Evolutionary conservation across 805 yeast species (phyloP), one percentile per base, ranked within the genome.

Genomic region (Saccharomycopsis synnaedendra): DNA sequence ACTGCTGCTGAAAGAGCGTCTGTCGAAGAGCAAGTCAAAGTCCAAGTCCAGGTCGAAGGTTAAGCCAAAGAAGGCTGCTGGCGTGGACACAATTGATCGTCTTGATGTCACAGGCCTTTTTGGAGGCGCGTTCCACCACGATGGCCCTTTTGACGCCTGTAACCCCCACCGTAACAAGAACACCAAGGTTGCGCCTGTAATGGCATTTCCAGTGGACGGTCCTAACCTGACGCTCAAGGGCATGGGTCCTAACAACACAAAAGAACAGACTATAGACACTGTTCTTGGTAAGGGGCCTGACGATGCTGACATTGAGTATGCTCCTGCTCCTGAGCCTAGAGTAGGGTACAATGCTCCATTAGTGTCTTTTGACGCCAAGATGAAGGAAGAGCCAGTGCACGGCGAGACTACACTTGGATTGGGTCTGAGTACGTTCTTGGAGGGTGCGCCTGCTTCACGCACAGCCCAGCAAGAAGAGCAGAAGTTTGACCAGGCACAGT

Each of bases 61-160:
- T 5, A 29, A 9, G 9, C 45, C 28, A 3, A 51, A 51, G 31
- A 51, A 50, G 37, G 51, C 48, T 9, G 50, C 51, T n/a, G 55
- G 55, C 7, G 80, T 89, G 48, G 98, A 90, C 60, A 86, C 94
- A 3, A 93, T 93, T 57, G 98, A 93, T 67, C 85, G 85, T 64
- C 72, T 93, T 58, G 98, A 93, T 64, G 98, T 90, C 42, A 89
- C 97, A 8, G 97, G 96, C 1, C 74, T 89, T 53, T 89, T 85
- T 61, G 97, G 96, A 30, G 86, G 87, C 11, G 86, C 94, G 2
- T 93, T 93, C 73, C 98, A 93, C 64, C 97, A 93, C 64, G 98
- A 93, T 66, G 98, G 98, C 8, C 98, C 98, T 10, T 93, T 93
- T 62, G 98, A 93, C 63, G 98, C 98, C 1, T 90, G 97, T 64